Evolutionary conservation across 108 stramenopile genomes (phyloP).

Genomic region (Schizochytrium sp.): DNA sequence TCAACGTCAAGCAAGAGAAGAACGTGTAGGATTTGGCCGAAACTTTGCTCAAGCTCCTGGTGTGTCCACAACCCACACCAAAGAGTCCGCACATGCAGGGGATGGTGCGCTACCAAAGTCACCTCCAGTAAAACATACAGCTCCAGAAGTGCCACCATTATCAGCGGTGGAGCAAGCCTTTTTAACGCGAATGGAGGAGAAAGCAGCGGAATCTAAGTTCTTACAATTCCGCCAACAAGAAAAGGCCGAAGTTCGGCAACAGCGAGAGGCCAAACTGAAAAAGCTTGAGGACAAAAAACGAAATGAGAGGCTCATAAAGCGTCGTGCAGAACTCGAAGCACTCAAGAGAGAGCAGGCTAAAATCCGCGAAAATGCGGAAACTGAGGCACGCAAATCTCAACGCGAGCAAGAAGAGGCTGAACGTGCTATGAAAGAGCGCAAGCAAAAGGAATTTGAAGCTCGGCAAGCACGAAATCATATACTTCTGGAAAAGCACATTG

Average conservation of each 20-base stretch:
- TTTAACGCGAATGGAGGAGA: conserved; percentile 46
- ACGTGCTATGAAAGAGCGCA: neutral
- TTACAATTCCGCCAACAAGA: conserved; percentile 21
- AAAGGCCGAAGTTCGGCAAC: neutral
- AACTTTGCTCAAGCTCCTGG: no score
- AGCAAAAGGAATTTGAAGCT: neutral
- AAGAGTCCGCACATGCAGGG: no score
- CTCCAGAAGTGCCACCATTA: neutral
- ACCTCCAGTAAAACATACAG: no score
- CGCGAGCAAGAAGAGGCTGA: neutral
- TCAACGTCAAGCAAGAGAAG: neutral
- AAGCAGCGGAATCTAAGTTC: conserved; percentile 4
- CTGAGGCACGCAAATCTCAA: neutral
- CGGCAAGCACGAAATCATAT: conserved; percentile 29
- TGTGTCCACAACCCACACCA: no score
- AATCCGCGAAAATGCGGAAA: neutral
- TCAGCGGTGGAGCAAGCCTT: neutral
- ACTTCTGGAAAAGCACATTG: conserved; percentile 25
- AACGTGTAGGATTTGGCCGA: neutral
- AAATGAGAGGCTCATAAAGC: neutral
- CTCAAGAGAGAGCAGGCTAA: neutral
- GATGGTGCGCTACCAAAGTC: neutral
- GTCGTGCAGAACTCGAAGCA: neutral
- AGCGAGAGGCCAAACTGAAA: neutral
- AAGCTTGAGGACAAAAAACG: neutral